Conservation (phyloP, 495 filamentous ascomycete genomes). For the Lophium mytilinum region DNA sequence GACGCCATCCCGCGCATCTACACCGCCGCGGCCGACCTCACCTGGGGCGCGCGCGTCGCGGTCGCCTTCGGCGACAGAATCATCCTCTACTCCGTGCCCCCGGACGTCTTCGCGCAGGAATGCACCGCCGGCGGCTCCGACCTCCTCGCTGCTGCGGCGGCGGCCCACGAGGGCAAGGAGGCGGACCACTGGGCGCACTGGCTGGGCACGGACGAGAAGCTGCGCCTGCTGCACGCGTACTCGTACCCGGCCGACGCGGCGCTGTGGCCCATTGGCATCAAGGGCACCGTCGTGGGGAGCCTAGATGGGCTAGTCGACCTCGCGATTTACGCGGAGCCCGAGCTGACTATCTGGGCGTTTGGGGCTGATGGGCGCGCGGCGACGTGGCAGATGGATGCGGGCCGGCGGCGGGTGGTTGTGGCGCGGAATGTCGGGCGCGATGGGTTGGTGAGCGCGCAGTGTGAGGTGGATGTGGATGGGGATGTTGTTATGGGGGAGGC, state of each 20-base stretch:
- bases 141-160: background rate
- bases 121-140: conserved; percentile 13
- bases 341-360: conserved; percentile 25
- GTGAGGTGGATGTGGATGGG: conserved; percentile 34
- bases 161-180: background rate
- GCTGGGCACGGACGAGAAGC: background rate
- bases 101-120: conserved; percentile 44
- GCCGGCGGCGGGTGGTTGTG: background rate
- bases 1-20: conserved; percentile 38
- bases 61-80: conserved; percentile 49
- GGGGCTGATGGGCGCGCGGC: conserved; percentile 3
- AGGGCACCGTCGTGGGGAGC: conserved; percentile 13
- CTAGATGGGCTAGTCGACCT: conserved; percentile 18
- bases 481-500: conserved; percentile 49
- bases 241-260: background rate
- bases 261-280: conserved; percentile 19
- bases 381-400: conserved; percentile 13
- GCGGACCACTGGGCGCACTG: conserved; percentile 20
- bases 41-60: conserved; percentile 54
- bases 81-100: conserved; percentile 55
- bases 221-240: background rate
- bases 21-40: conserved; percentile 50
- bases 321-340: conserved; percentile 9
- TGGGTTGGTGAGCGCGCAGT: conserved; percentile 6
- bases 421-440: conserved; percentile 5